Percentiles rank a stretch among this genome's conserved stretches.
These are phyloP conservation scores for Geosmithia putterillii DNA, from an alignment of 2,329 filamentous ascomycete species.

Conservation along the genomic window DNA sequence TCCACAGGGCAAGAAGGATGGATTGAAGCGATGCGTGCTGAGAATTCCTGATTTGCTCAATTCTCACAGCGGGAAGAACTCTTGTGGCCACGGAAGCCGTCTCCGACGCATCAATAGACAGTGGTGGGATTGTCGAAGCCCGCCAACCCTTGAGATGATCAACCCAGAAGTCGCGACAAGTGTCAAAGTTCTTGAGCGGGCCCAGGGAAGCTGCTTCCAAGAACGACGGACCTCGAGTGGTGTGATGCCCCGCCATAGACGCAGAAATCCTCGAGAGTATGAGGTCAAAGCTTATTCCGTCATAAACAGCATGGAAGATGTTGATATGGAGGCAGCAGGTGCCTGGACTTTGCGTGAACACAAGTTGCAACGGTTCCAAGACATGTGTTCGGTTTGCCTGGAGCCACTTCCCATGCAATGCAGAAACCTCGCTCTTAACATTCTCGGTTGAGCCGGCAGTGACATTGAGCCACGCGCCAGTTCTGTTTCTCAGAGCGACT, in stretches of 20 bases:
- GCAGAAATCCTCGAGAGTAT: slow-evolving; percentile 45
- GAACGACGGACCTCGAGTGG: slow-evolving; percentile 39
- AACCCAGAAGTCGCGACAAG: slow-evolving; percentile 53
- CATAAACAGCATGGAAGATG: slow-evolving; percentile 80
- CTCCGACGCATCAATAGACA: slow-evolving; percentile 3
- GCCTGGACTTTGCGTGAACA: slow-evolving; percentile 19
- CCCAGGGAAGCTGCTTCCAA: slow-evolving; percentile 56
- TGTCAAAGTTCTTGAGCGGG: slow-evolving; percentile 39
- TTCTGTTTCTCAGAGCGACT: slow-evolving; percentile 39
- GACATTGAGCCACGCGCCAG: slow-evolving; percentile 27
- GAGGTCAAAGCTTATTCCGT: slow-evolving; percentile 64
- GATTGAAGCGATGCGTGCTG: slow-evolving; percentile 70
- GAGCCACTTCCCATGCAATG: slow-evolving; percentile 35
- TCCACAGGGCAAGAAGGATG: slow-evolving; percentile 65
- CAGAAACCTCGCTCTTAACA: slow-evolving; percentile 5
- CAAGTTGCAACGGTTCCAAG: slow-evolving; percentile 36
- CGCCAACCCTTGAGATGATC: slow-evolving; percentile 31
- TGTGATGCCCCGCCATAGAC: slow-evolving; percentile 8
- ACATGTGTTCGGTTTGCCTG: slow-evolving; percentile 34
- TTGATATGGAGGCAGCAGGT: slow-evolving; percentile 41
- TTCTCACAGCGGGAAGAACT: slow-evolving; percentile 19
- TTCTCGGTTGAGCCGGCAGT: not conserved
- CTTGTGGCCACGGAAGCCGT: slow-evolving; percentile 5
- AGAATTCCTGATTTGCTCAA: slow-evolving; percentile 41
- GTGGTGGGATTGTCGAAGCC: slow-evolving; percentile 5